phyloP scores from a whole-genome alignment of 345 rosid genomes.

The Schrenkiella parvula region DNA sequence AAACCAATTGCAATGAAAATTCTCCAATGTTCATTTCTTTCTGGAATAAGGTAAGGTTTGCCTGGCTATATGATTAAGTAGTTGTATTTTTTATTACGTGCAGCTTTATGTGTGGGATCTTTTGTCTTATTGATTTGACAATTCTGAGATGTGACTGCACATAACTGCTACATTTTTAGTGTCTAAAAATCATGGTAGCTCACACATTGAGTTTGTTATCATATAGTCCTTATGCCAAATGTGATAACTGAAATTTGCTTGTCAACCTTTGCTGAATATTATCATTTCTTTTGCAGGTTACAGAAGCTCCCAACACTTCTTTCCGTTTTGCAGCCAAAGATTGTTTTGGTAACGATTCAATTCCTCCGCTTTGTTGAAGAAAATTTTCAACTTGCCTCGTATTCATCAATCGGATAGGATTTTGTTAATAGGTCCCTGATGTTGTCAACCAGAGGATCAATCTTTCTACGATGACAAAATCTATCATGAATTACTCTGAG shows the following conservation, averaged over 20 bases:
- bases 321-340: slow-evolving; percentile 58
- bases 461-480: slow-evolving; percentile 22
- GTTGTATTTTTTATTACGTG: neutral
- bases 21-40: slow-evolving; percentile 77
- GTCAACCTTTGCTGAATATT: neutral
- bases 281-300: slow-evolving; percentile 35
- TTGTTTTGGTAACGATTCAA: slow-evolving; percentile 46
- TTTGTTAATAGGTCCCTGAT: slow-evolving; percentile 56
- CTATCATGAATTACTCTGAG: slow-evolving; percentile 41
- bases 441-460: slow-evolving; percentile 36
- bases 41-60: slow-evolving; percentile 58
- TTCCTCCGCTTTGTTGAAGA: neutral
- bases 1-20: slow-evolving; percentile 68
- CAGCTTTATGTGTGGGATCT: neutral
- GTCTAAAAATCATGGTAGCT: neutral
- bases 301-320: slow-evolving; percentile 48
- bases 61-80: neutral
- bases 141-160: neutral
- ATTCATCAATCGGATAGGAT: neutral
- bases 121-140: neutral
- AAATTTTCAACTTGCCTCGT: neutral
- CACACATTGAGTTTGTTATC: neutral
- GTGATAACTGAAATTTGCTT: neutral
- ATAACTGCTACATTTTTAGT: neutral
- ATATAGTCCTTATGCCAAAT: neutral